A percentile compares a stretch with the other conserved stretches of the same genome.
Conservation (phyloP, 2,329 filamentous ascomycete genomes). For the Ilyonectria sp. region DNA sequence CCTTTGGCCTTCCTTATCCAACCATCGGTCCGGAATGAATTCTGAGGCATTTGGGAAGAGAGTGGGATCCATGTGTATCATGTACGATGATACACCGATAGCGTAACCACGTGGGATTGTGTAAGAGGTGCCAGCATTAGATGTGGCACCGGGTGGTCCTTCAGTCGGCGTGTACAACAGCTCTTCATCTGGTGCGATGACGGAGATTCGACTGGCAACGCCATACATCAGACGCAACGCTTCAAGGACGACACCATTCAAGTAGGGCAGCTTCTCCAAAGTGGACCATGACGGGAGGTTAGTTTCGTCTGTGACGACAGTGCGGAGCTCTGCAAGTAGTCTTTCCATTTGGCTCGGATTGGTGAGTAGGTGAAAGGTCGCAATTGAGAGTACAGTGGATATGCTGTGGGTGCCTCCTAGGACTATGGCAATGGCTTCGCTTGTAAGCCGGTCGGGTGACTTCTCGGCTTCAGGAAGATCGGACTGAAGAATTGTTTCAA, state of each 20-base stretch:
- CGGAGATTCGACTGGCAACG: conserved; percentile 47
- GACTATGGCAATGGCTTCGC: conserved; percentile 54
- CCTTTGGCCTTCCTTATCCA: conserved; percentile 48
- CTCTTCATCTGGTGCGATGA: conserved; percentile 49
- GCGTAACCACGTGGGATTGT: conserved; percentile 52
- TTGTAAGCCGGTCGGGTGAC: conserved; percentile 46
- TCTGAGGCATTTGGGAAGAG: conserved; percentile 48
- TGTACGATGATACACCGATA: conserved; percentile 54
- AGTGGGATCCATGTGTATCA: conserved; percentile 54
- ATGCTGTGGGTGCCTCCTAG: conserved; percentile 55
- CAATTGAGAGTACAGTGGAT: conserved; percentile 47
- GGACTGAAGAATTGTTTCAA: conserved; percentile 46
- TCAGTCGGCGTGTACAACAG: conserved; percentile 42
- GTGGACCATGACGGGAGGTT: conserved; percentile 46
- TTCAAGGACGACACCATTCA: conserved; percentile 56
- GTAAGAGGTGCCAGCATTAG: conserved; percentile 35
- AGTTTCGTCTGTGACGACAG: conserved; percentile 45
- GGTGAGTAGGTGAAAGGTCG: conserved; percentile 53
- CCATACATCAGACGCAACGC: conserved; percentile 54
- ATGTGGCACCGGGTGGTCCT: neutral
- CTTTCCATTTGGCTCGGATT: conserved; percentile 48
- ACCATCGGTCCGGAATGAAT: conserved; percentile 57
- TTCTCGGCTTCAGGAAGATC: conserved; percentile 56
- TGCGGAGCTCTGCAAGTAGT: conserved; percentile 47
- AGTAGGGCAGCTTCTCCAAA: conserved; percentile 55